Conservation (phyloP, 176 grass and related monocot genomes). For the Saccharum spontaneum region DNA sequence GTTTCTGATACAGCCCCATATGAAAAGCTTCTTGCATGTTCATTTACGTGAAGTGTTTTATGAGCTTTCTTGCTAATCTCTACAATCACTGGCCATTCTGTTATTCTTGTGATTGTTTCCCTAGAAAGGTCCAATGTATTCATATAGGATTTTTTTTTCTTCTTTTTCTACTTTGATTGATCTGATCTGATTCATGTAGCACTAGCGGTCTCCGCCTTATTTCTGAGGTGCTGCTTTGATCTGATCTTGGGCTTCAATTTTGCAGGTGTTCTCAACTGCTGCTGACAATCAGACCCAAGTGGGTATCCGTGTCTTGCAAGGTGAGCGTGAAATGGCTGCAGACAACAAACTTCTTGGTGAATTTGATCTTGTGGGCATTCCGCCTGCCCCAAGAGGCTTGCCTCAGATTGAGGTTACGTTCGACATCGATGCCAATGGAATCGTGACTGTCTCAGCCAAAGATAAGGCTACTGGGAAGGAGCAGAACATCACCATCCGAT, state of each 20-base stretch:
- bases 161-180: not conserved
- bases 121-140: not conserved
- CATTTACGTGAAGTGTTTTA: not conserved
- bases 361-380: constrained; percentile 77
- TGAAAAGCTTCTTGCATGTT: not conserved
- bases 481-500: constrained; percentile 76
- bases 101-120: not conserved
- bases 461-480: constrained; percentile 76
- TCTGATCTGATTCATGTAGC: not conserved
- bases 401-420: constrained; percentile 83
- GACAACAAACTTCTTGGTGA: constrained; percentile 81
- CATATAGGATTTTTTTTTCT: not conserved
- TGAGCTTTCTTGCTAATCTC: not conserved
- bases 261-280: constrained; percentile 70
- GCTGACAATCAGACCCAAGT: constrained; percentile 82
- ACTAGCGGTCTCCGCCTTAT: not conserved
- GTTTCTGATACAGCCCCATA: not conserved
- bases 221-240: not conserved
- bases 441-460: constrained; percentile 78
- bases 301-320: constrained; percentile 69
- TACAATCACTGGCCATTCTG: not conserved
- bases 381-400: constrained; percentile 68
- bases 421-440: constrained; percentile 76
- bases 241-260: not conserved
- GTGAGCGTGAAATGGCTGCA: constrained; percentile 75